Percentiles rank a stretch among this genome's conserved stretches.
These are phyloP conservation scores for Torulaspora globosa DNA, from an alignment of 1,139 yeast genomes.

Conservation along the genomic window DNA sequence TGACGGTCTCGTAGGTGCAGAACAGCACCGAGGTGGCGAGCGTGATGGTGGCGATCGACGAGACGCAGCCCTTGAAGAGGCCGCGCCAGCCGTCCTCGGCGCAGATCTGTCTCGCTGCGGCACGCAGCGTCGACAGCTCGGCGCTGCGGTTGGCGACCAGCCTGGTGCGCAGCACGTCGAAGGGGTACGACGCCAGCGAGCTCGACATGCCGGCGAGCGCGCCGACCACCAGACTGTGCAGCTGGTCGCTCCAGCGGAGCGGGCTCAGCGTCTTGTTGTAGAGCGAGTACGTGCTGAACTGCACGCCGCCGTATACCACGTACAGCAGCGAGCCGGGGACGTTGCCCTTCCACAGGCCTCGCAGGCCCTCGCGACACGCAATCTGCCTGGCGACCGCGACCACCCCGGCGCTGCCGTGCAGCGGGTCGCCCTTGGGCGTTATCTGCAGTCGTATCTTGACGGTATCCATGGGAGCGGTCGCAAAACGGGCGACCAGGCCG, in stretches of 20 bases:
- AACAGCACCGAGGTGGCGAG: conserved; percentile 67
- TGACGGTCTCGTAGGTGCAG: conserved; percentile 52
- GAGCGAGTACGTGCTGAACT: conserved; percentile 67
- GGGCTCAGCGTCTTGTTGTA: conserved; percentile 44
- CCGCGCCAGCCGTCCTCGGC: conserved; percentile 52
- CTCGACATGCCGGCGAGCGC: conserved; percentile 72
- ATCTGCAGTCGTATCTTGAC: conserved; percentile 82
- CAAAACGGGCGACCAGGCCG: conserved; percentile 64
- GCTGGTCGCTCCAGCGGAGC: conserved; percentile 38
- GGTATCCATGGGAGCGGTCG: conserved; percentile 88
- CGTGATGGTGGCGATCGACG: conserved; percentile 62
- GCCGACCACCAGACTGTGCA: conserved; percentile 58
- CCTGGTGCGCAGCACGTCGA: conserved; percentile 80
- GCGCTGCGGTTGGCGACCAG: conserved; percentile 57
- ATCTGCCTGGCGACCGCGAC: conserved; percentile 39
- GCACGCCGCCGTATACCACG: conserved; percentile 77
- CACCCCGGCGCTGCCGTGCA: conserved; percentile 37
- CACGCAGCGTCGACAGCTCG: conserved; percentile 12
- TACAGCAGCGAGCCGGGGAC: conserved; percentile 88
- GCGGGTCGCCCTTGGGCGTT: conserved; percentile 33
- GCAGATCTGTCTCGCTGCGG: conserved; percentile 45
- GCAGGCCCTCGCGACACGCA: conserved; percentile 49
- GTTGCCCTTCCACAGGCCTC: conserved; percentile 89
- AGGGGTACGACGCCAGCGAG: conserved; percentile 75
- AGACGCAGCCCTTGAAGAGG: conserved; percentile 57